Conservation (phyloP, 495 filamentous ascomycete species). For the Letharia lupina region DNA sequence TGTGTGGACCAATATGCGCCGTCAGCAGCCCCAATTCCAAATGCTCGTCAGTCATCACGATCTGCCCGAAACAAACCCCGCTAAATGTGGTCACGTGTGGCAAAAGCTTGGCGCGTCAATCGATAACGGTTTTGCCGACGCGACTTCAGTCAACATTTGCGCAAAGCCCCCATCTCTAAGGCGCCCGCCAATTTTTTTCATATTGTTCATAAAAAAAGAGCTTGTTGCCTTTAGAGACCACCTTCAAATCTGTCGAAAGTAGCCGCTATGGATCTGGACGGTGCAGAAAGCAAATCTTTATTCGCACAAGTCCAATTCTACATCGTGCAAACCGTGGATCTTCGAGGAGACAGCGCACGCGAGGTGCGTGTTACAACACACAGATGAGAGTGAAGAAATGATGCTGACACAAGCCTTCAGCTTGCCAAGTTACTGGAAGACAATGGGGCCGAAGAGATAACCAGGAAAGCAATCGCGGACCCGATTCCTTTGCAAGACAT, state of each 20-base stretch:
- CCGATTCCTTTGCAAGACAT: slow-evolving; percentile 47
- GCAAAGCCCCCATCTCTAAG: background rate
- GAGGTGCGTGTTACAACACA: slow-evolving; percentile 33
- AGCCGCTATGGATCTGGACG: slow-evolving; percentile 1
- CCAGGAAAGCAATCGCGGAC: slow-evolving; percentile 23
- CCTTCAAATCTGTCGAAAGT: background rate
- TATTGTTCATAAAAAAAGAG: background rate
- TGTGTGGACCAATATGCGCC: background rate
- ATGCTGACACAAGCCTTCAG: slow-evolving; percentile 2
- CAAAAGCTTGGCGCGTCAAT: slow-evolving; percentile 3
- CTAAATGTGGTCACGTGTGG: background rate
- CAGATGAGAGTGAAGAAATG: background rate
- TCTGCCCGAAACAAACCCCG: background rate
- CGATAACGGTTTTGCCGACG: slow-evolving; percentile 7
- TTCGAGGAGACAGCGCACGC: slow-evolving; percentile 34
- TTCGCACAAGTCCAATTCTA: slow-evolving; percentile 31
- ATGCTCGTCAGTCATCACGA: background rate
- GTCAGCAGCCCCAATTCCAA: slow-evolving; percentile 5
- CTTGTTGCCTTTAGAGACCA: background rate
- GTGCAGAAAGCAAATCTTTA: slow-evolving; percentile 13
- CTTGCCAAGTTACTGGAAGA: slow-evolving; percentile 29
- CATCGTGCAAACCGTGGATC: slow-evolving; percentile 33
- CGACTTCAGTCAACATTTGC: slow-evolving; percentile 6
- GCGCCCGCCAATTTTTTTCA: background rate
- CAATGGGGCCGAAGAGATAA: slow-evolving; percentile 41